A percentile compares a stretch with the other conserved stretches of the same genome.
Conservation (phyloP, 352 stramenopile species). For the Blastocystis sp. region DNA sequence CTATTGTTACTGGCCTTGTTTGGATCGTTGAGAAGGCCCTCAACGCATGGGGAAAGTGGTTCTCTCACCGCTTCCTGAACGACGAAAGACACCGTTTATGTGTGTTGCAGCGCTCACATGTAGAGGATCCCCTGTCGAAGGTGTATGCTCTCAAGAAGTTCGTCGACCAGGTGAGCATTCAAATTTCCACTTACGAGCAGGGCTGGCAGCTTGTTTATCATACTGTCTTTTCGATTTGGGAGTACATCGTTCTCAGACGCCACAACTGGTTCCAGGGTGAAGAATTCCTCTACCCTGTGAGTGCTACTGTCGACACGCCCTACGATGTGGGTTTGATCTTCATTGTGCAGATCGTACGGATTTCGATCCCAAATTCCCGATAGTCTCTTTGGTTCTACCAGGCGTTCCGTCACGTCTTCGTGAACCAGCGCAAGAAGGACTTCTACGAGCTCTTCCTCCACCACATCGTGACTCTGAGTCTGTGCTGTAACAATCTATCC, state of each 20-base stretch:
- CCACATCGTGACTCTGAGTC: conserved; percentile 57
- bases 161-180: conserved; percentile 27
- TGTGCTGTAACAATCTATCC: conserved; percentile 34
- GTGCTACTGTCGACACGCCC: background rate
- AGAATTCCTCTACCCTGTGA: background rate
- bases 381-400: conserved; percentile 66
- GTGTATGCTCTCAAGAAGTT: conserved; percentile 66
- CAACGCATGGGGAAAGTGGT: background rate
- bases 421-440: conserved; percentile 69
- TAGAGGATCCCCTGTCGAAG: conserved; percentile 68
- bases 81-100: conserved; percentile 24
- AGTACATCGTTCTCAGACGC: conserved; percentile 35
- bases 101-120: background rate
- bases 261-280: conserved; percentile 63
- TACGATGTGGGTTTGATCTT: conserved; percentile 42
- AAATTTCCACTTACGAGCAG: background rate
- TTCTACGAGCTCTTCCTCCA: conserved; percentile 66
- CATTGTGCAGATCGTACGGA: conserved; percentile 44
- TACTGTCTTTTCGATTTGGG: conserved; percentile 35
- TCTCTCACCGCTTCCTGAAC: conserved; percentile 27
- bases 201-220: conserved; percentile 67
- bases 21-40: background rate
- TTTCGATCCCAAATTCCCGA: background rate
- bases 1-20: conserved; percentile 11
- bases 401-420: conserved; percentile 56